Evolutionary conservation across 768 basidiomycete species (phyloP).

Genomic region (Postia placenta): DNA sequence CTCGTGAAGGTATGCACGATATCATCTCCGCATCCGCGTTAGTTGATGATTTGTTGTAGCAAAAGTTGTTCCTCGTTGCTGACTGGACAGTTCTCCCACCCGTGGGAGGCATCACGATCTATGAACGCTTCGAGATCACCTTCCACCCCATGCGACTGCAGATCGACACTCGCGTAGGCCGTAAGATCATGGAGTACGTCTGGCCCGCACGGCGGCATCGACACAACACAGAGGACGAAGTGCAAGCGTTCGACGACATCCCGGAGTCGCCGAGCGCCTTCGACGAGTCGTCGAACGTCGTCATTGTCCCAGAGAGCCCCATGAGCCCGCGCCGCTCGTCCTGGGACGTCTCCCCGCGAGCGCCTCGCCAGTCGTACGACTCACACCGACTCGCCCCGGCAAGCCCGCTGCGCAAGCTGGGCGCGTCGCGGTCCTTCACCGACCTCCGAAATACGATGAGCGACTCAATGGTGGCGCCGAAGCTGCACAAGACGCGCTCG

Average conservation of each 20-base stretch:
- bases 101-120: conserved; percentile 89
- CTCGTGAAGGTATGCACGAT: conserved; percentile 61
- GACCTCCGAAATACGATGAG: conserved; percentile 49
- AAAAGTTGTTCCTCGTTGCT: conserved; percentile 66
- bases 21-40: background rate
- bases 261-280: conserved; percentile 8
- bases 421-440: conserved; percentile 63
- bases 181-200: conserved; percentile 81
- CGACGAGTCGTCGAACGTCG: background rate
- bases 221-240: conserved; percentile 17
- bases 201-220: conserved; percentile 62
- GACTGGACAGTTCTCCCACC: conserved; percentile 84
- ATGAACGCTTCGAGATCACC: conserved; percentile 73
- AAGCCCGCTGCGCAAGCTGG: conserved; percentile 43
- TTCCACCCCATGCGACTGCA: conserved; percentile 85
- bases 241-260: conserved; percentile 9
- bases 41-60: conserved; percentile 32
- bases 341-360: conserved; percentile 11
- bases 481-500: conserved; percentile 34
- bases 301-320: conserved; percentile 3
- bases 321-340: conserved; percentile 14
- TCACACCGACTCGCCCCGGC: conserved; percentile 31
- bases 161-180: conserved; percentile 78
- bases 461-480: conserved; percentile 16
- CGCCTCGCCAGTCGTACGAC: conserved; percentile 31